These are phyloP conservation scores for Trametes versicolor DNA, from an alignment of 1,284 basidiomycete genomes.

Conservation along the genomic window DNA sequence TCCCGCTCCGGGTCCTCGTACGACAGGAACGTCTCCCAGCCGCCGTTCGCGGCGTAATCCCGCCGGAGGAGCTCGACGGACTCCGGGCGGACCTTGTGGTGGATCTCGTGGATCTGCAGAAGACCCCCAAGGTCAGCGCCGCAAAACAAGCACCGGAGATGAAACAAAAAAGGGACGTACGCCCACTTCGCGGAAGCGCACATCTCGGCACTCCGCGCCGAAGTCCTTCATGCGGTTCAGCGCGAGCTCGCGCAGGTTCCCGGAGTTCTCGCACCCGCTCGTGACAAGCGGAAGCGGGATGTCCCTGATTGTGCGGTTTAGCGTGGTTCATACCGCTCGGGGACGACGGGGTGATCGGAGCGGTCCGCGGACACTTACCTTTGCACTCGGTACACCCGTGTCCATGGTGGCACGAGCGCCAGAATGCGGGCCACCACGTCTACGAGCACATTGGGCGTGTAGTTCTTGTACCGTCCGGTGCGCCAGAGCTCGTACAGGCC, in stretches of 20 bases:
- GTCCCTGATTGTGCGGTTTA: constrained; percentile 65
- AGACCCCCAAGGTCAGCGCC: constrained; percentile 5
- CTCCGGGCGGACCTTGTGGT: constrained; percentile 96
- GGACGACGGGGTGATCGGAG: background rate
- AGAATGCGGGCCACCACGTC: constrained; percentile 97
- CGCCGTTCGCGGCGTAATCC: constrained; percentile 97
- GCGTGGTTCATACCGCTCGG: background rate
- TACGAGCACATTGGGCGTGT: constrained; percentile 97
- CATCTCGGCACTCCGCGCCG: constrained; percentile 97
- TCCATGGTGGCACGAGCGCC: constrained; percentile 98
- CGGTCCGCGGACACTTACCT: constrained; percentile 56
- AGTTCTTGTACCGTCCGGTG: constrained; percentile 98
- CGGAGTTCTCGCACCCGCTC: constrained; percentile 97
- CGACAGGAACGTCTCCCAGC: constrained; percentile 99
- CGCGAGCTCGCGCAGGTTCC: constrained; percentile 96
- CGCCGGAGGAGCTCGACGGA: constrained; percentile 96
- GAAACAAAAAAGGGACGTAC: constrained; percentile 58
- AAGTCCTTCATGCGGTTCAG: constrained; percentile 99
- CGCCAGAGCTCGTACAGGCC: constrained; percentile 98
- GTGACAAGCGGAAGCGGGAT: constrained; percentile 96
- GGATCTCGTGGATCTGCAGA: constrained; percentile 93
- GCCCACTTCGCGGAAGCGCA: constrained; percentile 97
- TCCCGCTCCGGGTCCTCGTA: constrained; percentile 99
- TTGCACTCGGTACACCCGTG: constrained; percentile 97
- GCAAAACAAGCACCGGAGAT: constrained; percentile 22